Evolutionary conservation across 306 rosid genomes (phyloP), one percentile per base, ranked within the genome.

Genomic region (Pterocarpus santalinus): DNA sequence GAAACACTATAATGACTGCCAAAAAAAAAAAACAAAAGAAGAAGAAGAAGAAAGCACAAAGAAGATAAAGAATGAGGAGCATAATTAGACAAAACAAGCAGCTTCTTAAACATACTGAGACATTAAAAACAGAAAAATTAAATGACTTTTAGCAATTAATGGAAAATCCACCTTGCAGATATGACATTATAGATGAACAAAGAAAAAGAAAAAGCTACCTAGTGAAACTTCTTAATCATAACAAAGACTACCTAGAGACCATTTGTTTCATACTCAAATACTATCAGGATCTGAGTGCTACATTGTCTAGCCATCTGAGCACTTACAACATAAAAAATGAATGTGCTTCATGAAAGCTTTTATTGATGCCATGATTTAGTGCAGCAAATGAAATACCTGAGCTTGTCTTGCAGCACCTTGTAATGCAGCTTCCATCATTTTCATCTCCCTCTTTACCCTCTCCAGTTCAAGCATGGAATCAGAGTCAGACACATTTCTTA

Each of bases 381-480:
- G 65, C 65, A 71, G 77, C 57, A 66, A 52, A 35, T 60, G 83
- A 75, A 82, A 76, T 89, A 94, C 99, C 98, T 96, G 99, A 81
- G 99, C 95, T 71, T 96, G 99, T 85, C 95, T 94, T 79, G 98
- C 99, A 70, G 99, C 99, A 75, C 98, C 99, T 88, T 80, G 99
- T 82, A 96, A 87, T 73, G 99, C 99, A 79, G 88, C 87, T 85
- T 96, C 99, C 98, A 94, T 90, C 97, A 92, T 90, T 84, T 94
- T 90, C 95, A 92, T 86, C 77, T 96, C 99, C 75, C 32, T 84
- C 85, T 90, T 96, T 72, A 92, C 82, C 86, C 66, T 92, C 87
- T 92, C 97, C 75, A 94, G 83, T 78, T 92, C 99, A 82, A 72
- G 75, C 66, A 79, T 49, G 83, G 92, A 75, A 73, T 85, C 85